Percentiles rank a stretch among this genome's conserved stretches.
phyloP scores from a whole-genome alignment of 2,329 filamentous ascomycete species.

The Aspergillus sergii region DNA sequence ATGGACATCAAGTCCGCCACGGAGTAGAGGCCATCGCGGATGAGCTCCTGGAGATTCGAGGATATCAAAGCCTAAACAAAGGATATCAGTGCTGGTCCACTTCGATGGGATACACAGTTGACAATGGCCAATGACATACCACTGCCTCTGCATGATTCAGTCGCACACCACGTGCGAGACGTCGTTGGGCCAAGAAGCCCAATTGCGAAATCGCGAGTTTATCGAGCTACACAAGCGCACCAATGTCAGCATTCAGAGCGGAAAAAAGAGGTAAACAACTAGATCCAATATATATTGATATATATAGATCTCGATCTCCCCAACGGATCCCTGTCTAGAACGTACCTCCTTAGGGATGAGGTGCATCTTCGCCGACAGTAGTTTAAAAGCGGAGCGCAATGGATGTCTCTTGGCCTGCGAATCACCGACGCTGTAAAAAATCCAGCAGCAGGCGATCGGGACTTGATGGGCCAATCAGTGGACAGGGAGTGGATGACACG shows the following conservation, averaged over 20 bases:
- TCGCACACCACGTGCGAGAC: conserved; percentile 83
- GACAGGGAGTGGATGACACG: neutral
- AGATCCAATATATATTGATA: too few relatives aligned
- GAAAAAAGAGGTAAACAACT: too few relatives aligned
- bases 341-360: conserved; percentile 51
- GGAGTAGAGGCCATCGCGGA: conserved; percentile 91
- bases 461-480: conserved; percentile 15
- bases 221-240: conserved; percentile 68
- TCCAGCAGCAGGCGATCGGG: conserved; percentile 9
- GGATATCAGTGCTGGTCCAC: conserved; percentile 10
- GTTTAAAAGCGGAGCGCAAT: neutral
- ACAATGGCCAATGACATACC: conserved; percentile 49
- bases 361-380: conserved; percentile 39
- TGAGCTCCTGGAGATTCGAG: conserved; percentile 89
- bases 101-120: neutral
- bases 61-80: conserved; percentile 60
- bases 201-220: conserved; percentile 93
- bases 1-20: conserved; percentile 93
- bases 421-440: conserved; percentile 12
- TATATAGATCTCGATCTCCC: conserved; percentile 1
- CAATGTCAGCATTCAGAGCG: too few relatives aligned
- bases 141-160: conserved; percentile 89
- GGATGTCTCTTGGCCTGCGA: conserved; percentile 16
- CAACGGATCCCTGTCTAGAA: conserved; percentile 7
- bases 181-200: conserved; percentile 81